Evolutionary conservation across 2,329 filamentous ascomycete genomes (phyloP).

Genomic region (Fusarium heterosporum): DNA sequence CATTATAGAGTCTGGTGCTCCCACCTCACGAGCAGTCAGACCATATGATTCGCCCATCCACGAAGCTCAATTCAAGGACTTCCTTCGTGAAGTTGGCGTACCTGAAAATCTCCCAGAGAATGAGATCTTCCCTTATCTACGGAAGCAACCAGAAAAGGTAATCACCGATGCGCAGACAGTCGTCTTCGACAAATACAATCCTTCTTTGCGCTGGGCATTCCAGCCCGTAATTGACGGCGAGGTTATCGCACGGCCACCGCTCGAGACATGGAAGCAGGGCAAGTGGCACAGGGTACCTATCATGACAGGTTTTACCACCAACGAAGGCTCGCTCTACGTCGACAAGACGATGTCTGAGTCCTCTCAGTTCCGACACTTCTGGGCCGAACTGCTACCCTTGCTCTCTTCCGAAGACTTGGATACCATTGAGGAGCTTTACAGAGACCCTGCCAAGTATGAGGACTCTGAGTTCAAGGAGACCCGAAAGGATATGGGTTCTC

Average conservation of each 20-base stretch:
- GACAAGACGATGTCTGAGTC: conserved; percentile 60
- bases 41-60: conserved; percentile 69
- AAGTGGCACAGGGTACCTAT: conserved; percentile 56
- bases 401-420: conserved; percentile 64
- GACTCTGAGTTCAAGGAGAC: conserved; percentile 53
- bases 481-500: conserved; percentile 56
- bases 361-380: conserved; percentile 69
- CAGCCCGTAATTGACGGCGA: conserved; percentile 73
- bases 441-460: conserved; percentile 59
- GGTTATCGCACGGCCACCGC: conserved; percentile 68
- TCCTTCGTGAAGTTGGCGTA: conserved; percentile 27
- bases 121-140: conserved; percentile 61
- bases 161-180: conserved; percentile 53
- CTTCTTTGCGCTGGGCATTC: conserved; percentile 69
- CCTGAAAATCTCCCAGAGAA: conserved; percentile 25
- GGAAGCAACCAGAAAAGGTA: conserved; percentile 50
- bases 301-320: conserved; percentile 76
- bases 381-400: conserved; percentile 68
- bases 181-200: conserved; percentile 60
- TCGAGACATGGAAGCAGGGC: conserved; percentile 63
- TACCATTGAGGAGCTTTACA: conserved; percentile 68
- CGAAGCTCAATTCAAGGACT: conserved; percentile 62
- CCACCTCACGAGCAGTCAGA: conserved; percentile 64
- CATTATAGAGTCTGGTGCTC: conserved; percentile 67
- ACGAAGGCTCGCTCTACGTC: conserved; percentile 76